phyloP scores from a whole-genome alignment of 352 stramenopile genomes.

The Ophiocytium majus region DNA sequence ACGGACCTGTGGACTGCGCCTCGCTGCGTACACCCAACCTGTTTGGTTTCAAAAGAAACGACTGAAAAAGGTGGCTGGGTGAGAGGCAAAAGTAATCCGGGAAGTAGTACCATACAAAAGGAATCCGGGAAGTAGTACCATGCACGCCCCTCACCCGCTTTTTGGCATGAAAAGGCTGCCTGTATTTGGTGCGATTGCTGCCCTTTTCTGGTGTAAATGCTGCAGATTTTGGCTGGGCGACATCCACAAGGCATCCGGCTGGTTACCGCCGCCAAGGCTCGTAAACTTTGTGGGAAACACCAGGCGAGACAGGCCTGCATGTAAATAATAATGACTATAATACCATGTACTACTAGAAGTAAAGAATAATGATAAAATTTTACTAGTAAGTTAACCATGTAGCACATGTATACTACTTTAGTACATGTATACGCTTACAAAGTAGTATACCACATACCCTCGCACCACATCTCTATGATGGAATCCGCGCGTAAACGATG shows the following conservation, averaged over 20 bases:
- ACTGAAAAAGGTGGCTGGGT: too few relatives aligned
- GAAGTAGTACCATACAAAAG: too few relatives aligned
- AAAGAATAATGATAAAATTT: not conserved
- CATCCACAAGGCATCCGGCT: not conserved
- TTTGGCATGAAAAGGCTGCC: too few relatives aligned
- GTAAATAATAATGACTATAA: not conserved
- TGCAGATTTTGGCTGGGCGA: conserved; percentile 20
- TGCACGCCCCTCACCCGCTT: too few relatives aligned
- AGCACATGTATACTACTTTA: not conserved
- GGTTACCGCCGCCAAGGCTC: not conserved
- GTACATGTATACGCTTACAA: not conserved
- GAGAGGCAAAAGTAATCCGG: too few relatives aligned
- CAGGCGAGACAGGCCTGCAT: not conserved
- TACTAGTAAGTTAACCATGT: not conserved
- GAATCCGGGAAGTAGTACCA: too few relatives aligned
- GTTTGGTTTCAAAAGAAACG: too few relatives aligned
- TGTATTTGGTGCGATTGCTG: too few relatives aligned
- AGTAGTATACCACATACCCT: not conserved
- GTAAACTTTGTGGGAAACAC: conserved; percentile 2
- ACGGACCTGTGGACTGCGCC: too few relatives aligned
- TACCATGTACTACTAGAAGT: not conserved
- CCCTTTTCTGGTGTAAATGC: too few relatives aligned
- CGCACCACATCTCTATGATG: not conserved
- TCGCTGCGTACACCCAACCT: too few relatives aligned
- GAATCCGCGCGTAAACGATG: not conserved